These are phyloP conservation scores for Xylariaceae sp. DNA, from an alignment of 2,329 filamentous ascomycete species.

Conservation along the genomic window DNA sequence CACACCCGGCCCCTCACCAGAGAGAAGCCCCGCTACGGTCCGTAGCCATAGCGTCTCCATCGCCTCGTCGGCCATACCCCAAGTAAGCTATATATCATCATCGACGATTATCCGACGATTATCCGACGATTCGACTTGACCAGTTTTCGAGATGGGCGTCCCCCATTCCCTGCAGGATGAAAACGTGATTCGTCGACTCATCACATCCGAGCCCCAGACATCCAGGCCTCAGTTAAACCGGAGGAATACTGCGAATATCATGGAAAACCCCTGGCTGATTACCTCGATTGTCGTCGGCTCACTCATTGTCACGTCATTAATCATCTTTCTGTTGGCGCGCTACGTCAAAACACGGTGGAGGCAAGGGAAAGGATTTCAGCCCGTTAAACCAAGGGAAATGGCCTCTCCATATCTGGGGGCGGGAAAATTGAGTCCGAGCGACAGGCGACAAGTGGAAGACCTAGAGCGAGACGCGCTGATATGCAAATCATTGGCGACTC, in stretches of 20 bases:
- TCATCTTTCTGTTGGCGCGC: constrained; percentile 20
- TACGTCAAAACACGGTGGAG: constrained; percentile 18
- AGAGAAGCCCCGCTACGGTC: background rate
- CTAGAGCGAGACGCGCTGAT: constrained; percentile 30
- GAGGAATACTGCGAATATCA: background rate
- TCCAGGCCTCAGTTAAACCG: background rate
- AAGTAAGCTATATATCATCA: background rate
- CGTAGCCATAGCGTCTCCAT: background rate
- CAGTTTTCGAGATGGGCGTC: constrained; percentile 8
- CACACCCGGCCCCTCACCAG: no score
- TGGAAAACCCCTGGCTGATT: constrained; percentile 24
- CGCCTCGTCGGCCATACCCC: background rate
- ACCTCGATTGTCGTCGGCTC: constrained; percentile 23
- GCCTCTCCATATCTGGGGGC: constrained; percentile 7
- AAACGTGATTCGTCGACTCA: background rate
- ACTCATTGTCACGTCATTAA: constrained; percentile 19
- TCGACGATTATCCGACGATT: no score
- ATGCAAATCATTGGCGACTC: constrained; percentile 30
- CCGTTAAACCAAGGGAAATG: background rate
- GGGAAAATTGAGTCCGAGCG: constrained; percentile 17
- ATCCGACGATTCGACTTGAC: background rate
- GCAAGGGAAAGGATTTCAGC: constrained; percentile 1
- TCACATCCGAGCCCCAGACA: background rate
- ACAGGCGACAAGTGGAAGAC: constrained; percentile 24
- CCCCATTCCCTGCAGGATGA: constrained; percentile 3